These are phyloP conservation scores for Arctostaphylos glauca DNA, from an alignment of 148 eudicot genomes.

Conservation along the genomic window DNA sequence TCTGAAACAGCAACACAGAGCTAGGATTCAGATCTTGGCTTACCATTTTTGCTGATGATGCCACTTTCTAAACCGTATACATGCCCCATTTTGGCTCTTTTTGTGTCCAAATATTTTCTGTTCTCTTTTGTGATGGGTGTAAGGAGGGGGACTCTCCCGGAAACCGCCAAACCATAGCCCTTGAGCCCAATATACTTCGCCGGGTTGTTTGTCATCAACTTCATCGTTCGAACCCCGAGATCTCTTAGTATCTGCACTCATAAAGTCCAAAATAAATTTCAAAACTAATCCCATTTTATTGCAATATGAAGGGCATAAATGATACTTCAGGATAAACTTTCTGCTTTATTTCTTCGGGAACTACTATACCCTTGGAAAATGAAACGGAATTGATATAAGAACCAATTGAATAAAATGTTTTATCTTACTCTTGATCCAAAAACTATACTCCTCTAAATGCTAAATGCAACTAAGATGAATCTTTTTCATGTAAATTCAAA, in stretches of 20 bases:
- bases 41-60: slow-evolving; percentile 33
- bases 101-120: slow-evolving; percentile 81
- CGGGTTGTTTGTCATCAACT: slow-evolving; percentile 94
- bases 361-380: background rate
- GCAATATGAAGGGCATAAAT: background rate
- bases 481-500: background rate
- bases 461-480: background rate
- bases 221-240: slow-evolving; percentile 82
- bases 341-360: background rate
- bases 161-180: slow-evolving; percentile 78
- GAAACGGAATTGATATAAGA: too few species aligned
- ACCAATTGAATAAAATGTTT: background rate
- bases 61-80: slow-evolving; percentile 50
- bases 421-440: background rate
- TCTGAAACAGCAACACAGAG: background rate
- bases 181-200: slow-evolving; percentile 75
- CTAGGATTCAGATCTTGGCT: slow-evolving; percentile 17
- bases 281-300: background rate
- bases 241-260: slow-evolving; percentile 77
- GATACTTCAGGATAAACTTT: background rate
- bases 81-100: slow-evolving; percentile 87
- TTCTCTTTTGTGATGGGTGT: slow-evolving; percentile 82
- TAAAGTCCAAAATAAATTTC: background rate
- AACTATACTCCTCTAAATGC: background rate
- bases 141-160: slow-evolving; percentile 80